Conservation (phyloP, 169 alveolate genomes). For the Eimeria mitis region DNA sequence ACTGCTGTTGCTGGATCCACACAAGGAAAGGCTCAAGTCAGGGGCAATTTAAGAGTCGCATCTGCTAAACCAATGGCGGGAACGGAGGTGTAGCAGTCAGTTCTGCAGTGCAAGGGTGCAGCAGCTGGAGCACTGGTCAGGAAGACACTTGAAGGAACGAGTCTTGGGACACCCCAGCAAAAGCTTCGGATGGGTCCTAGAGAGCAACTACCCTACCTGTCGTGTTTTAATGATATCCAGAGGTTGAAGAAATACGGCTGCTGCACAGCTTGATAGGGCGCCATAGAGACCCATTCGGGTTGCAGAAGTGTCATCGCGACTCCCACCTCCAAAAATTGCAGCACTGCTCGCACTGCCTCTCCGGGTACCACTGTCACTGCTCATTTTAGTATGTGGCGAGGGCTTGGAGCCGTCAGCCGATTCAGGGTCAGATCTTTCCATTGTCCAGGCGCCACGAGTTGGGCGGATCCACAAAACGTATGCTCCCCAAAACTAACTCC, state of each 20-base stretch:
- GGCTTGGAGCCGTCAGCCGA: constrained; percentile 18
- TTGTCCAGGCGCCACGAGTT: neutral
- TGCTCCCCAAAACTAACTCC: neutral
- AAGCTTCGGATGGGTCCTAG: neutral
- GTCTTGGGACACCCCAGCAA: neutral
- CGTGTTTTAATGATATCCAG: constrained; percentile 83
- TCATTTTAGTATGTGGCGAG: neutral
- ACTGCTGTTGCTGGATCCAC: constrained; percentile 69
- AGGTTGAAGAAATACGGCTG: constrained; percentile 79
- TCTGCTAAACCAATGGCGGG: neutral
- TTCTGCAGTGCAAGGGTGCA: neutral
- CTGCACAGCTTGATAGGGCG: constrained; percentile 71
- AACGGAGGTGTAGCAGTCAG: neutral
- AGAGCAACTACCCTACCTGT: constrained; percentile 63
- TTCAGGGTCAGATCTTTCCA: constrained; percentile 13
- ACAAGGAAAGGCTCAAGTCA: neutral
- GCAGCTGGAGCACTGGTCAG: neutral
- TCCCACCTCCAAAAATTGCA: constrained; percentile 50
- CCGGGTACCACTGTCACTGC: neutral
- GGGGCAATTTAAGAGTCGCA: neutral
- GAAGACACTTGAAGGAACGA: neutral
- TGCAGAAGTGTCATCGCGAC: neutral
- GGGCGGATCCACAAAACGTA: too few species aligned
- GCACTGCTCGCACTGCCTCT: constrained; percentile 22
- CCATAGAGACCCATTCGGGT: constrained; percentile 77